These are phyloP conservation scores for Casuarina cunninghamiana DNA, from an alignment of 306 rosid species.

Conservation along the genomic window DNA sequence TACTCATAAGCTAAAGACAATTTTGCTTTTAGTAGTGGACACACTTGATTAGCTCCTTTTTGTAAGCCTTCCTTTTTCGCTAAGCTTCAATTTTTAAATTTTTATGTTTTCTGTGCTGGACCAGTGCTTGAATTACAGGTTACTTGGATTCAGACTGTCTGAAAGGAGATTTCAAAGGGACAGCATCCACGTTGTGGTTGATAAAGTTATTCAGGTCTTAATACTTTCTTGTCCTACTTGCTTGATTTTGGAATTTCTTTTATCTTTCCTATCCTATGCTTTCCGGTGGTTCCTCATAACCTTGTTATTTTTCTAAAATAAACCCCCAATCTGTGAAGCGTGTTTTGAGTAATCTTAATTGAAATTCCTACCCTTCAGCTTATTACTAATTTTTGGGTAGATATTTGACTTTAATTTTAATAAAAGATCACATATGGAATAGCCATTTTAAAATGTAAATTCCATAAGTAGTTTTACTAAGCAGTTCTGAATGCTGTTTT, in stretches of 20 bases:
- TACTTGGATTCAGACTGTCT: slow-evolving; percentile 87
- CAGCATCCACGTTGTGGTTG: slow-evolving; percentile 50
- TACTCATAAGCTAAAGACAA: slow-evolving; percentile 21
- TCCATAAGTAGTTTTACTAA: background rate
- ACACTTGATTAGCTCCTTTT: slow-evolving; percentile 18
- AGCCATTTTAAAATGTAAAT: slow-evolving; percentile 1
- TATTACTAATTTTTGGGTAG: slow-evolving; percentile 1
- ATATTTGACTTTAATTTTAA: background rate
- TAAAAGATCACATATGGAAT: background rate
- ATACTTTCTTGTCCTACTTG: slow-evolving; percentile 26
- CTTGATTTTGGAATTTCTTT: slow-evolving; percentile 14
- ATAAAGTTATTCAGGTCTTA: slow-evolving; percentile 68
- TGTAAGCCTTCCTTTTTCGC: slow-evolving; percentile 16
- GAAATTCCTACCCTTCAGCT: background rate
- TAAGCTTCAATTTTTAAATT: slow-evolving; percentile 19
- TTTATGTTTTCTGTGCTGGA: slow-evolving; percentile 29
- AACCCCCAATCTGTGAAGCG: background rate
- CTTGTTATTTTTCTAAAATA: background rate
- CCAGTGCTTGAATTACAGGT: slow-evolving; percentile 86
- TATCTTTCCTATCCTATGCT: slow-evolving; percentile 6
- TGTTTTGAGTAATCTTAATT: background rate
- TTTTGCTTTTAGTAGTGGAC: slow-evolving; percentile 11
- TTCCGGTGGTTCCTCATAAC: slow-evolving; percentile 3
- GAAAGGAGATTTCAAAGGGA: slow-evolving; percentile 53
- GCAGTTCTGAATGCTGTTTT: background rate